Evolutionary conservation across 352 stramenopile species (phyloP).

Genomic region (Globisporangium alternatum): DNA sequence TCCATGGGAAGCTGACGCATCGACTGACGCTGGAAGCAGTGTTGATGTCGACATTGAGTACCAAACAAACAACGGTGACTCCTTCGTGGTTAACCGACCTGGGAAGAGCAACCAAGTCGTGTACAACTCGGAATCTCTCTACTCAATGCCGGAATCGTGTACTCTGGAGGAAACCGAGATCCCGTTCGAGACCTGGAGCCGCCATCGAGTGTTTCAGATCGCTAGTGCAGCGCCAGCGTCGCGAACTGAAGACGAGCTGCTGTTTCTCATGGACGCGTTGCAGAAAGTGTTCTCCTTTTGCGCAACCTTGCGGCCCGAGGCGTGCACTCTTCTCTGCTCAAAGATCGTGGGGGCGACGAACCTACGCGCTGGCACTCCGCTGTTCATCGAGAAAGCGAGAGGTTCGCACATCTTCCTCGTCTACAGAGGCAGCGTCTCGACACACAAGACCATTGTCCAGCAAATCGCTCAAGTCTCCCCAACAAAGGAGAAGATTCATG

Average conservation of each 20-base stretch:
- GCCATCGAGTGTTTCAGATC: slow-evolving; percentile 29
- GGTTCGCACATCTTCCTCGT: slow-evolving; percentile 29
- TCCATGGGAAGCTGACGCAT: background rate
- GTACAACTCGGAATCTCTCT: slow-evolving; percentile 13
- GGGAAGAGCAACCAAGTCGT: background rate
- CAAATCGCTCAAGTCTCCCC: slow-evolving; percentile 3
- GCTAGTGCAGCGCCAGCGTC: slow-evolving; percentile 11
- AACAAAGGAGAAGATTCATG: background rate
- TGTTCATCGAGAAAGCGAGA: slow-evolving; percentile 29
- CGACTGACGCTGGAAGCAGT: slow-evolving; percentile 3
- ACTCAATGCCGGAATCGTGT: slow-evolving; percentile 11
- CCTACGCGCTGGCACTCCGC: slow-evolving; percentile 22
- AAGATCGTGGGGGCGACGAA: slow-evolving; percentile 25
- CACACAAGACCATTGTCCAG: slow-evolving; percentile 28
- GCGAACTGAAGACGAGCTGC: slow-evolving; percentile 37
- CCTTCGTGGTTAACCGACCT: background rate
- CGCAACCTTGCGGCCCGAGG: slow-evolving; percentile 30
- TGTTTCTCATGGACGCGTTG: slow-evolving; percentile 42
- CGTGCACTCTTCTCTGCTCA: slow-evolving; percentile 32
- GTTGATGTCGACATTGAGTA: background rate
- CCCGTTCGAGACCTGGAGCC: slow-evolving; percentile 16
- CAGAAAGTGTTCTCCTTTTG: slow-evolving; percentile 41
- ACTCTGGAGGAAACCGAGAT: slow-evolving; percentile 7
- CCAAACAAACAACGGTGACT: background rate
- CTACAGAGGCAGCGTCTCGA: slow-evolving; percentile 18